Base-by-base conservation (phyloP, 1,284 basidiomycete species). In the Tetrapyrgos nigripes region DNA sequence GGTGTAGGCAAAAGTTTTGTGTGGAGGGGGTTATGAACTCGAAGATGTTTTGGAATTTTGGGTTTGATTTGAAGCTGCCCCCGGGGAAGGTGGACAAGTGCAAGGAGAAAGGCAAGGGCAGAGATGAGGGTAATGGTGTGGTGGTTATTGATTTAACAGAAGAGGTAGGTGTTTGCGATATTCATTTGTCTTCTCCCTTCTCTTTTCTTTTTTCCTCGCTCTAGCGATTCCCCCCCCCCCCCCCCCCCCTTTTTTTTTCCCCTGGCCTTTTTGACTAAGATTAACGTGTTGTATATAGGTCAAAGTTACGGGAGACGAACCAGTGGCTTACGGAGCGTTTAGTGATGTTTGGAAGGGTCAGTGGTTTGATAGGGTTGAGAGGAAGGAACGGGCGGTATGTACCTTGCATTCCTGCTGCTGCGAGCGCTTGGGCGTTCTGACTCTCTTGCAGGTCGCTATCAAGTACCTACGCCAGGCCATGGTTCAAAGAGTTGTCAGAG, bases 341-440 rank as follows among this genome's bases (percentile, higher is more conserved):
- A 80, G 83, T 33, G 85, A 86, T 64, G 81, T 86, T 3, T 86
- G 83, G 83, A 83, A 81, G 66, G 85, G 81, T 0, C 62, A 69
- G 9, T 85, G 83, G 84, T 76, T 73, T 53, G 80, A 84, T 58
- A 70, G 75, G 14, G 72, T 78, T 44, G 73, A 79, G 56, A 73
- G 73, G 26, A 69, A 75, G 40, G 72, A 73, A 17, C 69, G 70
- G 60, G 65, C 67, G 63, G 82, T 83, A 58, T 55, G 58, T 45
- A 17, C 21, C 9, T 23, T 13, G 11, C 31, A 27, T 17, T 33
- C 3, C 21, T 26, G 35, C 9, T 45, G 14, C 24, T 37, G 48
- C 13, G 17, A 24, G 28, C 2, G n/a, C 40, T 14, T 1, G 21
- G 23, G 21, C 11, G 23, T 19, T 27, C 11, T 21, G 28, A 50